Percentiles rank a stretch among this genome's conserved stretches.
phyloP scores from a whole-genome alignment of 139 green algal species.

The Tetradesmus lagerheimii region DNA sequence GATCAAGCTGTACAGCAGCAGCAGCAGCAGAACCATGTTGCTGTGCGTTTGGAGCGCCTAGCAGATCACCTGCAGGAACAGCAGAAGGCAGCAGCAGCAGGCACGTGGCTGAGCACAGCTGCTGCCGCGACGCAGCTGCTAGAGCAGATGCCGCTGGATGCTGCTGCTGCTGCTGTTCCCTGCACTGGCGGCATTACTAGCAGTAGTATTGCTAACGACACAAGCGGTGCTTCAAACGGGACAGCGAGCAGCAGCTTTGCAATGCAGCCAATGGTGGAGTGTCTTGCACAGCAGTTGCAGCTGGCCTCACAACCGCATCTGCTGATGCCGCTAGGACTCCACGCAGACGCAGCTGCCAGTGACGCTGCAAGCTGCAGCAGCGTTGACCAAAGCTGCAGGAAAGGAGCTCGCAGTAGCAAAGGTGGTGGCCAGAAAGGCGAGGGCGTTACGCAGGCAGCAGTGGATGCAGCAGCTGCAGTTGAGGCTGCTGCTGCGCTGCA shows the following conservation, averaged over 20 bases:
- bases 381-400: background rate
- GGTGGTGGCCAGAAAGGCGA: background rate
- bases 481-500: slow-evolving; percentile 8
- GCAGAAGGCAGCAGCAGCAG: slow-evolving; percentile 5
- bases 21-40: background rate
- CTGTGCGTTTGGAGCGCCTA: background rate
- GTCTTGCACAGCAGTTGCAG: background rate
- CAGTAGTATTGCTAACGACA: too few relatives aligned
- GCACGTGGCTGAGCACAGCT: slow-evolving; percentile 20
- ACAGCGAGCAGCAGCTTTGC: background rate
- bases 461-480: slow-evolving; percentile 21
- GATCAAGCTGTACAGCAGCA: background rate
- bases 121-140: slow-evolving; percentile 5
- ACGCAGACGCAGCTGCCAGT: background rate
- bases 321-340: background rate
- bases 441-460: background rate
- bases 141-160: slow-evolving; percentile 2
- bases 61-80: slow-evolving; percentile 7
- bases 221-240: too few relatives aligned
- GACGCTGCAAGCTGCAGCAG: background rate
- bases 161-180: background rate
- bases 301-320: background rate
- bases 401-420: background rate
- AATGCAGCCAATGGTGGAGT: background rate
- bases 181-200: background rate